Base-by-base conservation (phyloP, 257 asterid genomes). In the Nicotiana benthamiana region DNA sequence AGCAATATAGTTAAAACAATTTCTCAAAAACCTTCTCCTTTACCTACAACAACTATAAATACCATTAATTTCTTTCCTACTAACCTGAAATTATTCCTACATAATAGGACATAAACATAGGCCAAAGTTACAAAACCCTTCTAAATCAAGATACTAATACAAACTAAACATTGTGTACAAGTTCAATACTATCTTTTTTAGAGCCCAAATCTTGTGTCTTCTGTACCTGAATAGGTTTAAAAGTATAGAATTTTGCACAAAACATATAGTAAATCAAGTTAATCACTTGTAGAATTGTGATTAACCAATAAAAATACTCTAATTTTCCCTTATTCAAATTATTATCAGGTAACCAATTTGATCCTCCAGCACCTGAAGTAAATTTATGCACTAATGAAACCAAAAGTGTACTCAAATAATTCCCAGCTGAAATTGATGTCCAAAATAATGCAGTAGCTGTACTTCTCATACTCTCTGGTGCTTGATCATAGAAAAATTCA, bases 391-490 rank as follows among this genome's bases (percentile, higher is more conserved):
- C 91, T 1, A 90, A 32, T 0, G 91, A 82, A 2, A 95, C 93
- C 87, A 95, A 32, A 46, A 95, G 87, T 0, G 98, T 93, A 81
- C 97, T 92, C 24, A 82, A 79, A 16, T 92, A 94, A 59, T 88
- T 92, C 54, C 98, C 97, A 0, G 93, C 97, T 0, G 98, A 89
- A 9, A 92, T 94, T 6, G 98, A 76, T 3, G 91, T 81, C 98
- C 98, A 92, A 56, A 91, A 94, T 43, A 92, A 28, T 20, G 98
- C 97, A 0, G 91, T 89, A 0, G 98, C 93, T 0, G 94, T 91
- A 85, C 93, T 89, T 85, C 92, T 85, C 98, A 93, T 95, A 53
- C 98, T 92, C 87, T 93, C 98, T 28, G 98, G 98, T 10, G 95
- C 86, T 85, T 95, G 98, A 80, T 93, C 97, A 11, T 92, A 95